Percentiles rank a stretch among this genome's conserved stretches.
Conservation (phyloP, 2,329 filamentous ascomycete genomes). For the Fonsecaea erecta region DNA sequence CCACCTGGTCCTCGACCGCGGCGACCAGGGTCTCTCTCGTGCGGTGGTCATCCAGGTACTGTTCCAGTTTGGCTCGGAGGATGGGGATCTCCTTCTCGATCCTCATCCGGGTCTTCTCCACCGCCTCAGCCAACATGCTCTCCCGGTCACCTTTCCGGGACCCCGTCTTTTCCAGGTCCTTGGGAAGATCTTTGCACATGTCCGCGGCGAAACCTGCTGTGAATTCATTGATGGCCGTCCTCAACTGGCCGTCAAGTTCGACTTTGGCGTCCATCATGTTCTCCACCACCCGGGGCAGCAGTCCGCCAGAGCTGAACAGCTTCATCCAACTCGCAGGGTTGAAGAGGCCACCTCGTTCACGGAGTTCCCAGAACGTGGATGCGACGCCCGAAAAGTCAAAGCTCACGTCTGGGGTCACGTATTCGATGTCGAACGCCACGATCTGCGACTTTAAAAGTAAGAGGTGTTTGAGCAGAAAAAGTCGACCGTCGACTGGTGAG, state of each 20-base stretch:
- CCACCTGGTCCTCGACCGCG: conserved; percentile 67
- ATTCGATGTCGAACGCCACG: conserved; percentile 91
- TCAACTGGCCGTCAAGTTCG: conserved; percentile 66
- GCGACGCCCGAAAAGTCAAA: conserved; percentile 70
- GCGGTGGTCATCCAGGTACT: conserved; percentile 67
- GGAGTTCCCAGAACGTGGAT: conserved; percentile 69
- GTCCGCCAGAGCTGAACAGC: conserved; percentile 58
- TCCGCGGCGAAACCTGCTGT: conserved; percentile 61
- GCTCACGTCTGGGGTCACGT: conserved; percentile 66
- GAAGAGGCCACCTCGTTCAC: conserved; percentile 68
- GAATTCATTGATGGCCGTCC: conserved; percentile 69
- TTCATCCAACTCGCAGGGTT: conserved; percentile 67
- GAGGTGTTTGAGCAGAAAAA: conserved; percentile 94
- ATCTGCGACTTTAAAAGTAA: conserved; percentile 95
- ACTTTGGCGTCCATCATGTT: conserved; percentile 74
- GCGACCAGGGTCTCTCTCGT: conserved; percentile 69
- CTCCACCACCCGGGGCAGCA: conserved; percentile 69
- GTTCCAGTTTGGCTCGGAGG: conserved; percentile 61
- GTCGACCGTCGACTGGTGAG: conserved; percentile 71
- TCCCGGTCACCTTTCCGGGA: conserved; percentile 43
- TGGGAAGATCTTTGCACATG: conserved; percentile 57
- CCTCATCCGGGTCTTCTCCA: conserved; percentile 56
- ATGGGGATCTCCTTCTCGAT: conserved; percentile 63
- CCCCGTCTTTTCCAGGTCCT: conserved; percentile 22
- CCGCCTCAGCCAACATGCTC: conserved; percentile 48